Evolutionary conservation across 2,329 filamentous ascomycete genomes (phyloP), one percentile per base, ranked within the genome.

Genomic region (Aspergillus sp.): DNA sequence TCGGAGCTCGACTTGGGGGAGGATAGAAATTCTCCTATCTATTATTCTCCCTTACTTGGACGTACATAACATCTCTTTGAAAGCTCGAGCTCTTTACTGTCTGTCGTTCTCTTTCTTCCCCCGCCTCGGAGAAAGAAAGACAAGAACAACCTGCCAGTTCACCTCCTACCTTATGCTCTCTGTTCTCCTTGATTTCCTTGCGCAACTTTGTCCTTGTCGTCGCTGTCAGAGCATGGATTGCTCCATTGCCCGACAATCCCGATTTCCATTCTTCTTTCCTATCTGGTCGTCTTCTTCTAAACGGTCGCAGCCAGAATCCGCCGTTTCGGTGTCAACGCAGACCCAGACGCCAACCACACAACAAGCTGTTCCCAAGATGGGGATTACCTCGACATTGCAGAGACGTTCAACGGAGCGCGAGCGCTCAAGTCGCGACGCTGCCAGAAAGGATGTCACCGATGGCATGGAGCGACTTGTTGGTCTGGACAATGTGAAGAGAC

Each of bases 401-500:
- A 56, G 49, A 31, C 47, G 52, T 14, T 47, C 57, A 16, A 46
- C 62, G 1, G 62, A 64, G 24, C 55, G 56, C 31, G 54, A 60
- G 26, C 54, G 47, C 1, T 39, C 57, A 20, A 42, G 49, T 56
- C 63, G 60, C 2, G 60, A 64, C 49, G 55, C 49, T 4, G 60
- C 55, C 14, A 54, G 55, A 9, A 52, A 53, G 12, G 63, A 64
- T 49, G 61, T 63, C 2, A 55, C 59, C 14, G 59, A 60, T n/a
- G 58, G 59, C 22, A 52, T 66, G 6, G 56, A 60, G 42, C 56
- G 51, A 16, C 61, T 66, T 5, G 58, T 66, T 6, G 63, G 64
- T 7, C 55, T 58, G 6, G 64, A 65, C 18, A 62, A 65, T 39
- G 61, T 66, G 39, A 66, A 66, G 26, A 59, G 64, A n/a, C 63